These are phyloP conservation scores for Trichoderma koningiopsis DNA, from an alignment of 2,329 filamentous ascomycete genomes.

Conservation along the genomic window DNA sequence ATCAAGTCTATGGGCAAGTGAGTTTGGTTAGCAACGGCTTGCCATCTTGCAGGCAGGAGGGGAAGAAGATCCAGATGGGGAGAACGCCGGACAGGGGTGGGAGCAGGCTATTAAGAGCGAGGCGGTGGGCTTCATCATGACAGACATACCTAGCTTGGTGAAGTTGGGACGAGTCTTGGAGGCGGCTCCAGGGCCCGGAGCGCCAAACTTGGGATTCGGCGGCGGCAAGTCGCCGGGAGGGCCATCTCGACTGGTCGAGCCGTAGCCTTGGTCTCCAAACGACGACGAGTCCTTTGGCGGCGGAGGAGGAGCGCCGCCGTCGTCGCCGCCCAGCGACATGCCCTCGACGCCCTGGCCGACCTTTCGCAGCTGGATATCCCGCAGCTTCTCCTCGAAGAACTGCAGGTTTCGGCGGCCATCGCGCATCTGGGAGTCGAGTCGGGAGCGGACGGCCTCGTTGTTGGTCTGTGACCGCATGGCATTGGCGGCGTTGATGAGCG, in stretches of 20 bases:
- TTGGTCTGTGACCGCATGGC: slow-evolving; percentile 94
- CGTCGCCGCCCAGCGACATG: slow-evolving; percentile 63
- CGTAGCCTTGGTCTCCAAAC: slow-evolving; percentile 62
- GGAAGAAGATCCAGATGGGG: neutral
- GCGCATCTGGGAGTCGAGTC: slow-evolving; percentile 90
- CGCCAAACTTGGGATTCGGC: slow-evolving; percentile 75
- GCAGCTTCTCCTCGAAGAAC: slow-evolving; percentile 91
- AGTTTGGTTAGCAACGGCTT: neutral
- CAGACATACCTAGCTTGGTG: slow-evolving; percentile 81
- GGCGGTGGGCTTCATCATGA: neutral
- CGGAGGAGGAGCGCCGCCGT: slow-evolving; percentile 59
- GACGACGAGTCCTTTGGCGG: slow-evolving; percentile 71
- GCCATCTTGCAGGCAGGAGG: neutral
- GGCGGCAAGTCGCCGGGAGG: slow-evolving; percentile 76
- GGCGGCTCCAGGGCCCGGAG: slow-evolving; percentile 63
- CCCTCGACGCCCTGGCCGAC: slow-evolving; percentile 67
- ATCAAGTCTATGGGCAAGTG: slow-evolving; percentile 72
- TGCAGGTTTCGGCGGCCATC: slow-evolving; percentile 91
- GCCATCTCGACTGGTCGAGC: slow-evolving; percentile 61
- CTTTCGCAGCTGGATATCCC: slow-evolving; percentile 81
- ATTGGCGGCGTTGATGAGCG: slow-evolving; percentile 89
- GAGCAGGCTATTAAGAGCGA: neutral
- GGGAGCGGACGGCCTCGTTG: slow-evolving; percentile 87
- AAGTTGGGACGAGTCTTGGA: slow-evolving; percentile 85
- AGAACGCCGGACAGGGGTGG: neutral